phyloP scores from a whole-genome alignment of 148 eudicot genomes.

The Nyssa sinensis region DNA sequence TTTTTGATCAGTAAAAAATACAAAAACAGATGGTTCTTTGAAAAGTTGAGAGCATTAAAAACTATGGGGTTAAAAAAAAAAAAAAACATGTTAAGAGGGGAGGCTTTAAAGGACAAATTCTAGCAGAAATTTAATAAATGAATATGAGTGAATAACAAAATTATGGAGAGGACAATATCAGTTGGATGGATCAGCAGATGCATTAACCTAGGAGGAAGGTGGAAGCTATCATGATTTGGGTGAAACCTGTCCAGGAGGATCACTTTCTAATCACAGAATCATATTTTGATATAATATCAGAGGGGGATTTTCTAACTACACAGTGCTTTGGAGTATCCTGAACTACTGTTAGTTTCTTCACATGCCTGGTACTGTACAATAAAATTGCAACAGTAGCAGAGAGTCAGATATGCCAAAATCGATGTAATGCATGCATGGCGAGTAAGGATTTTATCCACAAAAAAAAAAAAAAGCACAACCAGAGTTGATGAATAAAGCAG shows the following conservation, averaged over 20 bases:
- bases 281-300: not conserved
- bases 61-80: too few species aligned
- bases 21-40: too few species aligned
- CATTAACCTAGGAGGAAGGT: too few species aligned
- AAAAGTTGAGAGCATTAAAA: not conserved
- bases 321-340: too few species aligned
- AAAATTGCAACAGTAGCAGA: not conserved
- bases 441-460: too few species aligned
- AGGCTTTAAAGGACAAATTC: not conserved
- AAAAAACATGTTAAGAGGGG: not conserved
- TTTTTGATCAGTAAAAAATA: too few species aligned
- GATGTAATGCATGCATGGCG: not conserved
- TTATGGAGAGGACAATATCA: not conserved
- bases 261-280: not conserved
- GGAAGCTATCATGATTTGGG: not conserved
- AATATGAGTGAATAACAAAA: not conserved
- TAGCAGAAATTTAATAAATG: not conserved
- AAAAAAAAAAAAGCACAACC: not conserved
- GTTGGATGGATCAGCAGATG: not conserved
- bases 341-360: too few species aligned
- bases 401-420: not conserved
- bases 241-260: too few species aligned
- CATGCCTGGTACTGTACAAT: not conserved
- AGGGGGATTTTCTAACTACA: not conserved
- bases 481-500: not conserved